Base-by-base conservation (phyloP, 176 grass and related monocot species). In the Chrysopogon serrulatus region DNA sequence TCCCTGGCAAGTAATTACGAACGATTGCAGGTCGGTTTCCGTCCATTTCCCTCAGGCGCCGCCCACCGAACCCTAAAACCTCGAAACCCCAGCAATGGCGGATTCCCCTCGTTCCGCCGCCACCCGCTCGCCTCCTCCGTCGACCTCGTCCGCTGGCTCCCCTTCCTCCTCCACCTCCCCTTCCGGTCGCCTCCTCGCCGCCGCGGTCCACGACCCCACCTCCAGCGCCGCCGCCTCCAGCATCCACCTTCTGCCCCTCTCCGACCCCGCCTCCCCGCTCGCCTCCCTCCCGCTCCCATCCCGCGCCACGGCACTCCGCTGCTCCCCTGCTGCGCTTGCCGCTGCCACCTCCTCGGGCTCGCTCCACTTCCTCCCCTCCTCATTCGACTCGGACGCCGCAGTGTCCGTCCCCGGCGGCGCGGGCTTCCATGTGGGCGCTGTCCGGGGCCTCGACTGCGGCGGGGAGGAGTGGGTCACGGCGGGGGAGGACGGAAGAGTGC, bases 141-240 rank as follows among this genome's bases (percentile, higher is more conserved):
- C 74, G 87, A 91, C 67, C 43, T 91, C 68, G 54, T 94, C 88
- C 92, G 92, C 45, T 94, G 92, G 92, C 87, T 94, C 42, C 82
- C 82, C 89, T 9, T 78, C 92, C 68, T 62, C 87, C 43, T 9
- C 78, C 33, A 66, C 78, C 48, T 89, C 87, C 40, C 79, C 83
- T 37, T 90, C 85, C 78, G 87, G 28, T 21, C 89, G 92, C 49
- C 74, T 83, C 81, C 62, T 92, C 78, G 89, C 84, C 37, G 87
- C 87, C 21, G 87, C 87, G 13, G 84, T 86, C 34, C 81, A 94
- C 57, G 92, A 94, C 54, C 73, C 81, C n/a, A 59, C 79, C 43
- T 41, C 57, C 18, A 41, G n/a, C 4, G 23, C 78, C 8, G 42
- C 73, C 41, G 33, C 60, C 77, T 77, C 80, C 51, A 65, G 75